A percentile compares a stretch with the other conserved stretches of the same genome.
Conservation (phyloP, 1,139 yeast species). For the Pichia sp. region DNA sequence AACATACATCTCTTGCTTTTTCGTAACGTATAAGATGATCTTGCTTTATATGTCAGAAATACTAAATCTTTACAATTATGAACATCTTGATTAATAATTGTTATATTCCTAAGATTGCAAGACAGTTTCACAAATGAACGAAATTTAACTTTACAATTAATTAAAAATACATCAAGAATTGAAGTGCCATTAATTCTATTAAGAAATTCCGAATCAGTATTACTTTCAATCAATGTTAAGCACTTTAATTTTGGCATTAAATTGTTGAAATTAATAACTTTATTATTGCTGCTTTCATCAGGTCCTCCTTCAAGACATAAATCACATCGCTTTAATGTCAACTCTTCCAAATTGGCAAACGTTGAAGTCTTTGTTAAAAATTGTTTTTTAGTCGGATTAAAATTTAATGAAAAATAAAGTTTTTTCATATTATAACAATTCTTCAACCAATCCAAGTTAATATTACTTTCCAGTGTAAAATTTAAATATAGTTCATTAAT, state of each 20-base stretch:
- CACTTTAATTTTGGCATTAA: not conserved
- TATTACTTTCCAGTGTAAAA: conserved; percentile 8
- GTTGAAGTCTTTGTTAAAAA: not conserved
- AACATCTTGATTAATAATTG: conserved; percentile 17
- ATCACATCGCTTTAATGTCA: conserved; percentile 5
- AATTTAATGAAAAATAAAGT: conserved; percentile 12
- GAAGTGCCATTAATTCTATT: conserved; percentile 5
- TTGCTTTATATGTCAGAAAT: conserved; percentile 11
- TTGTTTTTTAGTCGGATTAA: not conserved
- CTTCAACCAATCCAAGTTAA: conserved; percentile 16
- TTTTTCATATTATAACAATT: conserved; percentile 12
- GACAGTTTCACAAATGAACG: conserved; percentile 17
- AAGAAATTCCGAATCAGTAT: conserved; percentile 11
- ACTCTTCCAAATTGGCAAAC: not conserved
- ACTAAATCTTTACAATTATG: conserved; percentile 18
- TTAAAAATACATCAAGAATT: conserved; percentile 7
- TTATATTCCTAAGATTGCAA: conserved; percentile 13
- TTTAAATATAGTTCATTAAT: conserved; percentile 17
- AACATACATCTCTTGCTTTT: not conserved
- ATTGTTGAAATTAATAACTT: not conserved
- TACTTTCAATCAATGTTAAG: conserved; percentile 17
- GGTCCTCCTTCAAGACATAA: not conserved
- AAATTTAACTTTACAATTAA: conserved; percentile 21
- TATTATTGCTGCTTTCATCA: too few species aligned
- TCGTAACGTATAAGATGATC: not conserved